Conservation (phyloP, 169 alveolate species). For the Plasmodium relictum region DNA sequence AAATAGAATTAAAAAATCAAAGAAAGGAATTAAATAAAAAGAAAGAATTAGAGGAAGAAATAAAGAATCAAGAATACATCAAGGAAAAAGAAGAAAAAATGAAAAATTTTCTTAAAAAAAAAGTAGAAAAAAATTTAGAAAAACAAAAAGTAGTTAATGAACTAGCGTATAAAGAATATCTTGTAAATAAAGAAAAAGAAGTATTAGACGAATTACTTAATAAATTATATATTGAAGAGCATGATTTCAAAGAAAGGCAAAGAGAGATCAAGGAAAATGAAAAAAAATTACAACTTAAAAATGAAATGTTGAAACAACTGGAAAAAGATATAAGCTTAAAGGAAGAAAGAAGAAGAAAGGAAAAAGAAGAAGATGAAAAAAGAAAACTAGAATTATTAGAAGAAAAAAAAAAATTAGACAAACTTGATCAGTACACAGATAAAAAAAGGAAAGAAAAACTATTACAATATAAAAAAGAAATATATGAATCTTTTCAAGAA, state of each 20-base stretch:
- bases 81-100: constrained; percentile 61
- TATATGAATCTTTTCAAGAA: constrained; percentile 65
- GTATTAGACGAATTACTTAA: constrained; percentile 51
- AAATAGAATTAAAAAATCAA: constrained; percentile 71
- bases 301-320: constrained; percentile 65
- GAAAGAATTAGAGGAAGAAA: constrained; percentile 71
- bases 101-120: constrained; percentile 30
- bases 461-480: constrained; percentile 69
- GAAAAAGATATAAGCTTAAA: constrained; percentile 51
- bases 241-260: constrained; percentile 67
- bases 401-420: constrained; percentile 73
- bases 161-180: constrained; percentile 73
- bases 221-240: constrained; percentile 70
- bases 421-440: constrained; percentile 72
- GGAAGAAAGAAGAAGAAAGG: constrained; percentile 52
- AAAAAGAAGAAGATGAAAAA: constrained; percentile 72
- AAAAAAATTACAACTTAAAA: constrained; percentile 73
- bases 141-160: constrained; percentile 75
- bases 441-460: constrained; percentile 67
- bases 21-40: constrained; percentile 45
- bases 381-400: constrained; percentile 63
- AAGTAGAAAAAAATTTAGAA: constrained; percentile 61
- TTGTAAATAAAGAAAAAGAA: constrained; percentile 69
- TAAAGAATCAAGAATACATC: constrained; percentile 63
- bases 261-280: constrained; percentile 68